Evolutionary conservation across 176 grass and related monocot species (phyloP), one percentile per base, ranked within the genome.

Genomic region (Cocos nucifera): DNA sequence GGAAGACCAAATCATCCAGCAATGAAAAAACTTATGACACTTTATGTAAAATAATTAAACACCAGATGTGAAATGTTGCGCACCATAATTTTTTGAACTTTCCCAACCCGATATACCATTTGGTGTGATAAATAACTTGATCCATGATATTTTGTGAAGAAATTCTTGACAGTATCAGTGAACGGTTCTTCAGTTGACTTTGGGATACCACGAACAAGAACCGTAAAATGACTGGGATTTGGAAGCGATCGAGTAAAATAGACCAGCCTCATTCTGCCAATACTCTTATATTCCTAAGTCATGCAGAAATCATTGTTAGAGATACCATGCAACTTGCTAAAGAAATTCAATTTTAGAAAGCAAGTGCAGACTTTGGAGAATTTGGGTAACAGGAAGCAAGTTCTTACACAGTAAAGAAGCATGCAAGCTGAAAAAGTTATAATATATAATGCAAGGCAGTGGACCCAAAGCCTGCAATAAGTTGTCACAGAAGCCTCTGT

Each of bases 61-160:
- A 64, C 74, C 51, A 27, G 22, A 17, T 58, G 27, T 49, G 2
- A 79, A 57, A 24, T 57, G 66, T 66, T 81, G 30, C 83, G 75
- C 75, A 97, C 92, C 92, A 97, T 68, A 56, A 97, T 78, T 80
- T 90, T 97, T 28, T 97, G 87, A 69, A 97, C 54, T 71, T 85
- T 97, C 30, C 92, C 92, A 75, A 53, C 92, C 82, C 87, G 84
- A 71, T 73, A 80, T 57, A 88, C 76, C 54, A 97, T 67, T 55
- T 91, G 92, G 79, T 91, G 87, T 52, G 92, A 82, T 51, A 88
- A 69, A 62, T 97, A 97, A 75, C 72, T 88, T n/a, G 87, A 81
- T 17, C 77, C 80, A 64, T 97, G 83, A 65, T 97, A 97, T 58
- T 79, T 85, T 19, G 87, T 91, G 77, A 91, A 97, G 75, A 91